Evolutionary conservation across 768 basidiomycete genomes (phyloP).

Genomic region (Suillus occidentalis): DNA sequence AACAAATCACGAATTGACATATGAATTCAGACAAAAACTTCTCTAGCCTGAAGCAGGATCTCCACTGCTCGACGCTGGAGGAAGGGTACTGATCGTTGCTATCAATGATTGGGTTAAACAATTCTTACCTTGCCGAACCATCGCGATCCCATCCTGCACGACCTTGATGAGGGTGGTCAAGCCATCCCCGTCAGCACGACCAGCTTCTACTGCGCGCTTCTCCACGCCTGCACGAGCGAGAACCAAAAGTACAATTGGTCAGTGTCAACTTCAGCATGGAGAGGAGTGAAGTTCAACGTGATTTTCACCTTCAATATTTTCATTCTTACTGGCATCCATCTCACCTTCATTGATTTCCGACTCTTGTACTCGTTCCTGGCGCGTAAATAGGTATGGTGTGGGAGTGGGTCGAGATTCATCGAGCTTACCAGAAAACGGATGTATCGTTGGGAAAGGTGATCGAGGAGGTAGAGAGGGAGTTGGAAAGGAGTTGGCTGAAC

Average conservation of each 20-base stretch:
- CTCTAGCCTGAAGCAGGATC: constrained; percentile 79
- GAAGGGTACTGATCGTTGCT: background rate
- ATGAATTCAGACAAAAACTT: constrained; percentile 80
- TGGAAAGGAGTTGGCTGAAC: too few species aligned
- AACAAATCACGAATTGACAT: constrained; percentile 65
- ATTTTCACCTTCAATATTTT: background rate
- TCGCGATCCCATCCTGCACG: constrained; percentile 62
- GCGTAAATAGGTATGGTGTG: background rate
- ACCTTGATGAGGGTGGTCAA: constrained; percentile 54
- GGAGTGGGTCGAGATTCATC: background rate
- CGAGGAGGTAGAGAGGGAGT: too few species aligned
- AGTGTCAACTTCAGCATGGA: constrained; percentile 40
- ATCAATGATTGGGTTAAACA: background rate
- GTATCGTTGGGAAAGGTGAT: constrained; percentile 39
- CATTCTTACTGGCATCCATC: background rate
- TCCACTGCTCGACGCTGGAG: constrained; percentile 58
- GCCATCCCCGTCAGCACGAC: constrained; percentile 49
- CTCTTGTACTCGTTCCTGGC: constrained; percentile 23
- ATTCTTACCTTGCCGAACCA: constrained; percentile 55
- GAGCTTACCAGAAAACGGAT: constrained; percentile 64
- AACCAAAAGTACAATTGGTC: constrained; percentile 65
- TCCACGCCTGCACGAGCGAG: constrained; percentile 67
- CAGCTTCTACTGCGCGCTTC: constrained; percentile 51
- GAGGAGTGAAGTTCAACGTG: background rate
- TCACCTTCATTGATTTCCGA: background rate